Evolutionary conservation across 1,284 basidiomycete genomes (phyloP).

Genomic region (Ustilago hordei): DNA sequence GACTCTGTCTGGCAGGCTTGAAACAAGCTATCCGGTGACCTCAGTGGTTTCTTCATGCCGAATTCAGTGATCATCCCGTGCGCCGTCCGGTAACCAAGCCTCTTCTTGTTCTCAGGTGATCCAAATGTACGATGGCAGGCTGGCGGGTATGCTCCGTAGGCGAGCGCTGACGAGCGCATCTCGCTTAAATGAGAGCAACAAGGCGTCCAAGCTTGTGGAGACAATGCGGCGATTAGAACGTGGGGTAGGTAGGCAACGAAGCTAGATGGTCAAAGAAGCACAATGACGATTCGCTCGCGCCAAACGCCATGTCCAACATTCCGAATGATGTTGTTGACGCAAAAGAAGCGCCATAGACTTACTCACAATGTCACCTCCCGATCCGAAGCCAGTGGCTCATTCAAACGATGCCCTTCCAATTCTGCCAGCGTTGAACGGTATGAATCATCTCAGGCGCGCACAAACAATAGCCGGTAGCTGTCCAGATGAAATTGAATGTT

Average conservation of each 20-base stretch:
- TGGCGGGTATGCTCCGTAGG: not conserved
- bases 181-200: not conserved
- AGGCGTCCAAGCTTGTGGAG: slow-evolving; percentile 10
- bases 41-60: not conserved
- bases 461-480: not conserved
- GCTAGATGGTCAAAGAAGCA: not conserved
- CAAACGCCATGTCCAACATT: not conserved
- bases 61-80: slow-evolving; percentile 6
- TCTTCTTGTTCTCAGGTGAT: not conserved
- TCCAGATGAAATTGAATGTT: not conserved
- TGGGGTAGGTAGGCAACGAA: not conserved
- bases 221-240: not conserved
- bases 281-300: not conserved
- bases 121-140: not conserved
- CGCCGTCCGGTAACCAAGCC: not conserved
- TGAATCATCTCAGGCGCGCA: too few species aligned
- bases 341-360: too few species aligned
- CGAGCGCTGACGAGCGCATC: not conserved
- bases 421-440: too few species aligned
- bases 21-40: not conserved
- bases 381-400: not conserved
- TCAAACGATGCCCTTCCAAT: too few species aligned
- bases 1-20: too few species aligned
- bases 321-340: not conserved
- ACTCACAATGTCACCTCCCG: too few species aligned